Base-by-base conservation (phyloP, 2,329 filamentous ascomycete species). In the Apiospora marii region DNA sequence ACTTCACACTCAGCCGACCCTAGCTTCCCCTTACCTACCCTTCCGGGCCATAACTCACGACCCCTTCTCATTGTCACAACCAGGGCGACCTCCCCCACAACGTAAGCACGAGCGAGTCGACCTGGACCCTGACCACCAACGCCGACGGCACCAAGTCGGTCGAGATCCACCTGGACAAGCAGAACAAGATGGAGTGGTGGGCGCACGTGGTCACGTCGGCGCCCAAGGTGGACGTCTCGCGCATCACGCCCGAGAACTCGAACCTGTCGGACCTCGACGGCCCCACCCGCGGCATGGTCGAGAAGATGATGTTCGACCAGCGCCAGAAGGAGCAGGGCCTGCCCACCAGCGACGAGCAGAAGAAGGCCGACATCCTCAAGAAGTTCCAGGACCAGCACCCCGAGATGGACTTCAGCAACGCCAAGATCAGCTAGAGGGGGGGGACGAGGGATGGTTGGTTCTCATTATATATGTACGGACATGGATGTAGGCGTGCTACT, bases 231-330 rank as follows among this genome's bases (percentile, higher is more conserved):
- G 96, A 99, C 85, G 94, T 97, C 48, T 92, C 92, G 78, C 98
- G 98, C 87, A 98, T 99, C 84, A 90, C 92, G 81, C 96, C 96
- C 30, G 96, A 98, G 85, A 95, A 93, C 81, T 95, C 92, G 81
- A 97, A 95, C 83, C 87, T 99, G 79, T 92, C 93, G 72, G 96
- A 99, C 82, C 87, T 99, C 77, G 96, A 98, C 81, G 96, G 96
- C 74, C 93, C 97, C 87, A 99, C 96, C 71, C 90, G 96, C 75
- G 90, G 92, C 73, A 98, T 99, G 96, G 96, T 99, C 64, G 96
- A 99, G 91, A 99, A 99, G 90, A 99, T 99, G 96, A 99, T 99
- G 96, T 99, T 90, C 80, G 96, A 99, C 86, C 96, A 99, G 88
- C 89, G 93, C 77, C 95, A 98, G 86, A 99, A 99, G 90, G 95